phyloP scores from a whole-genome alignment of 225 moss, liverwort and hornwort genomes.

The Physcomitrellopsis africana region DNA sequence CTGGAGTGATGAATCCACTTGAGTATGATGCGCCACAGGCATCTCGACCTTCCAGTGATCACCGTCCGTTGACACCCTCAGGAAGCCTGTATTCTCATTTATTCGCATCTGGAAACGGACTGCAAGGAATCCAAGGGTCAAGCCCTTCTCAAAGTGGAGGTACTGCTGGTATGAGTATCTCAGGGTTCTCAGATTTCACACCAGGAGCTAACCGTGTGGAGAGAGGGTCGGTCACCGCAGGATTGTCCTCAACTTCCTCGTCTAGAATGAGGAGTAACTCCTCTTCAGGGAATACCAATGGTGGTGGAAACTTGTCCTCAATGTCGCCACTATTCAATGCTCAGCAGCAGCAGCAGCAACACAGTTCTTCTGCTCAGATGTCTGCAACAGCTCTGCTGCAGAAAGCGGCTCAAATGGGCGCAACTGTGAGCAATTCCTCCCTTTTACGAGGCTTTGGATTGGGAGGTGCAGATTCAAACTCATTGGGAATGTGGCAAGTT shows the following conservation, averaged over 20 bases:
- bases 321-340: constrained; percentile 85
- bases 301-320: constrained; percentile 59
- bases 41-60: constrained; percentile 69
- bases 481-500: constrained; percentile 85
- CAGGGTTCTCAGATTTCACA: constrained; percentile 90
- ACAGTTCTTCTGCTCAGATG: constrained; percentile 88
- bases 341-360: constrained; percentile 80
- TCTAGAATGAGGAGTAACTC: constrained; percentile 83
- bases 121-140: constrained; percentile 71
- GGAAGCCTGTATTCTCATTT: constrained; percentile 84
- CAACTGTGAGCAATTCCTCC: constrained; percentile 88
- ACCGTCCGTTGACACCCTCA: constrained; percentile 62
- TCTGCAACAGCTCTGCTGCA: constrained; percentile 99
- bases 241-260: constrained; percentile 67
- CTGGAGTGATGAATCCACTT: constrained; percentile 71
- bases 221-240: constrained; percentile 41
- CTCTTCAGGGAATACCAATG: constrained; percentile 74
- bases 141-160: constrained; percentile 76
- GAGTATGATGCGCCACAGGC: constrained; percentile 91
- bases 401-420: constrained; percentile 99
- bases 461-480: constrained; percentile 81
- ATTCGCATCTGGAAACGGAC: constrained; percentile 80
- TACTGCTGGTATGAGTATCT: constrained; percentile 75
- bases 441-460: constrained; percentile 88
- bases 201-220: constrained; percentile 77